Percentiles rank a stretch among this genome's conserved stretches.
phyloP scores from a whole-genome alignment of 768 basidiomycete genomes.

The Leccinellum albellum region DNA sequence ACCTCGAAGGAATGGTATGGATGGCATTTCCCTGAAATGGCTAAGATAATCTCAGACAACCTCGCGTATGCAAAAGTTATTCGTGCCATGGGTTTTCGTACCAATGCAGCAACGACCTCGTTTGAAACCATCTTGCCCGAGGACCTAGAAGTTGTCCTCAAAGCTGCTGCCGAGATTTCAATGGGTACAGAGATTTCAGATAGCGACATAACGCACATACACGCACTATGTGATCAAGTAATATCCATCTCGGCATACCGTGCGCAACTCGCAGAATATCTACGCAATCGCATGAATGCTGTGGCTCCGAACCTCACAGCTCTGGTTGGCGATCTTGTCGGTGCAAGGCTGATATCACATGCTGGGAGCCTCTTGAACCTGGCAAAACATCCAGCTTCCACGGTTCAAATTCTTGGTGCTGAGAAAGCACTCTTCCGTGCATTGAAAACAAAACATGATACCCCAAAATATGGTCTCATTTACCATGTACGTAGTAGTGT shows the following conservation, averaged over 20 bases:
- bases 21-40: slow-evolving; percentile 99
- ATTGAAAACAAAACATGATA: slow-evolving; percentile 85
- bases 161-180: slow-evolving; percentile 94
- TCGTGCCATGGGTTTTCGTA: slow-evolving; percentile 93
- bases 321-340: slow-evolving; percentile 73
- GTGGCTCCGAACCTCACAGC: slow-evolving; percentile 96
- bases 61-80: slow-evolving; percentile 95
- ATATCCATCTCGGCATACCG: slow-evolving; percentile 96
- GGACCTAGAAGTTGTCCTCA: slow-evolving; percentile 92
- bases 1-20: slow-evolving; percentile 94
- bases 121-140: slow-evolving; percentile 92
- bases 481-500: slow-evolving; percentile 71
- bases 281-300: slow-evolving; percentile 96
- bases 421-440: slow-evolving; percentile 77
- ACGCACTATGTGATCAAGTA: slow-evolving; percentile 96
- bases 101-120: slow-evolving; percentile 82
- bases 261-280: slow-evolving; percentile 91
- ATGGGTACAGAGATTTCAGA: slow-evolving; percentile 99
- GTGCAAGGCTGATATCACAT: slow-evolving; percentile 70
- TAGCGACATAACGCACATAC: slow-evolving; percentile 93
- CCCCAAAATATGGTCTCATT: slow-evolving; percentile 98
- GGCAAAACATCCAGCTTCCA: slow-evolving; percentile 76
- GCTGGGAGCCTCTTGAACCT: slow-evolving; percentile 68
- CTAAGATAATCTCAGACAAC: slow-evolving; percentile 97
- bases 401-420: slow-evolving; percentile 72